These are phyloP conservation scores for Naematelia encephala DNA, from an alignment of 768 basidiomycete species.

Conservation along the genomic window DNA sequence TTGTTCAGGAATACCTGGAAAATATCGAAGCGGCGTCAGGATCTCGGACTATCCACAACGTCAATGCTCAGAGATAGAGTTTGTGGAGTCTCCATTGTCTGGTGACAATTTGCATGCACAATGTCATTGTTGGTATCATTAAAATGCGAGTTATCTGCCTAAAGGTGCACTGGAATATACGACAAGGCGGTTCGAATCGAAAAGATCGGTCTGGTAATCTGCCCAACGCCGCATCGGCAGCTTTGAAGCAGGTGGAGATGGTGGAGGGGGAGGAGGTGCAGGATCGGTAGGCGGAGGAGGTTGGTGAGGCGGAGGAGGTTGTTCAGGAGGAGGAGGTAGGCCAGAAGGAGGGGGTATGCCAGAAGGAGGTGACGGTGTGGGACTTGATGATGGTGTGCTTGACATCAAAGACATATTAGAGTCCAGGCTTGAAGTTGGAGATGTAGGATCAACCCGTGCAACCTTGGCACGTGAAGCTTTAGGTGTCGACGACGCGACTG, in stretches of 20 bases:
- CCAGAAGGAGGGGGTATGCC: slow-evolving; percentile 1
- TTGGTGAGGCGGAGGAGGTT: slow-evolving; percentile 9
- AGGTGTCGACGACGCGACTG: background rate
- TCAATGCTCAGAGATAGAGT: slow-evolving; percentile 10
- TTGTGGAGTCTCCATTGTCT: background rate
- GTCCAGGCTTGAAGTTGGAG: background rate
- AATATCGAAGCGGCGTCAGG: slow-evolving; percentile 41
- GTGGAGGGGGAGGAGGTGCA: slow-evolving; percentile 10
- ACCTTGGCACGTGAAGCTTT: background rate
- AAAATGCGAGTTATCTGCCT: slow-evolving; percentile 6
- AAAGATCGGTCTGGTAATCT: slow-evolving; percentile 28
- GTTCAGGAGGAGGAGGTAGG: slow-evolving; percentile 8
- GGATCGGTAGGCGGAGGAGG: slow-evolving; percentile 6
- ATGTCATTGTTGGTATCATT: slow-evolving; percentile 1
- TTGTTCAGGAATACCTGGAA: slow-evolving; percentile 45
- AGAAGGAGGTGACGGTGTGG: slow-evolving; percentile 11
- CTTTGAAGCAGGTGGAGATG: background rate
- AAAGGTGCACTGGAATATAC: slow-evolving; percentile 24
- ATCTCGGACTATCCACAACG: slow-evolving; percentile 36
- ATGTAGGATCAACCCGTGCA: background rate
- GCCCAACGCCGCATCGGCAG: slow-evolving; percentile 30
- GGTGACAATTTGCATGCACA: background rate
- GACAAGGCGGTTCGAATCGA: slow-evolving; percentile 30
- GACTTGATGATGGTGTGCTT: background rate
- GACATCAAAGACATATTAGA: background rate